A percentile compares a stretch with the other conserved stretches of the same genome.
Conservation (phyloP, 306 rosid species). For the Cicer yamashitae region DNA sequence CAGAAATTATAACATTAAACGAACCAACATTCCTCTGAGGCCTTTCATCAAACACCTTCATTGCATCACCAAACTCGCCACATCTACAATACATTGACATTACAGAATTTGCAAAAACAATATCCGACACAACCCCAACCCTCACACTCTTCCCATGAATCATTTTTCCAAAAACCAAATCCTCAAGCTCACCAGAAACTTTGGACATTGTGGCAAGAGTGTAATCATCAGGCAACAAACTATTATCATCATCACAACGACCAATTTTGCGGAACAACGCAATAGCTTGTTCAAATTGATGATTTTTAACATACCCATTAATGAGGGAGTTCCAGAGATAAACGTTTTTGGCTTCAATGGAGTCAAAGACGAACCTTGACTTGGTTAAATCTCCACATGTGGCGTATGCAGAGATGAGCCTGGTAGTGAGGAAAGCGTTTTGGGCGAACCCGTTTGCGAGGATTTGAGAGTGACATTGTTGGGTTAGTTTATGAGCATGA, state of each 20-base stretch:
- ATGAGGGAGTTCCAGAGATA: constrained; percentile 75
- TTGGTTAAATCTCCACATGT: constrained; percentile 39
- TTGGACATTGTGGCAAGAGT: constrained; percentile 71
- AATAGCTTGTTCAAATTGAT: constrained; percentile 50
- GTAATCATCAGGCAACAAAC: constrained; percentile 64
- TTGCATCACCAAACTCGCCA: constrained; percentile 49
- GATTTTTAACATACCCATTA: constrained; percentile 59
- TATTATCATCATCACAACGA: neutral
- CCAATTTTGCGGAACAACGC: constrained; percentile 62
- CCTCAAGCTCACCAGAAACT: constrained; percentile 60
- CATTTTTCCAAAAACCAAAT: constrained; percentile 56
- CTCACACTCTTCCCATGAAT: constrained; percentile 70
- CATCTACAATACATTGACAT: constrained; percentile 70
- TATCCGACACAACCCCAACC: constrained; percentile 63
- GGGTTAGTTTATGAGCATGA: constrained; percentile 53
- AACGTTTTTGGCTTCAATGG: constrained; percentile 49
- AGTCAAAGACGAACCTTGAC: constrained; percentile 61
- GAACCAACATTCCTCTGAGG: constrained; percentile 65
- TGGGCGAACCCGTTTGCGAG: constrained; percentile 64
- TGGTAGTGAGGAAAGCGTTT: constrained; percentile 64
- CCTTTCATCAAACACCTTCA: constrained; percentile 79
- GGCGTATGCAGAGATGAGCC: constrained; percentile 77
- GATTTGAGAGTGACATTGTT: constrained; percentile 68
- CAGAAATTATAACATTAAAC: constrained; percentile 71
- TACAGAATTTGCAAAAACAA: constrained; percentile 69